Base-by-base conservation (phyloP, 257 asterid genomes). In the Solanum ossicruentum region DNA sequence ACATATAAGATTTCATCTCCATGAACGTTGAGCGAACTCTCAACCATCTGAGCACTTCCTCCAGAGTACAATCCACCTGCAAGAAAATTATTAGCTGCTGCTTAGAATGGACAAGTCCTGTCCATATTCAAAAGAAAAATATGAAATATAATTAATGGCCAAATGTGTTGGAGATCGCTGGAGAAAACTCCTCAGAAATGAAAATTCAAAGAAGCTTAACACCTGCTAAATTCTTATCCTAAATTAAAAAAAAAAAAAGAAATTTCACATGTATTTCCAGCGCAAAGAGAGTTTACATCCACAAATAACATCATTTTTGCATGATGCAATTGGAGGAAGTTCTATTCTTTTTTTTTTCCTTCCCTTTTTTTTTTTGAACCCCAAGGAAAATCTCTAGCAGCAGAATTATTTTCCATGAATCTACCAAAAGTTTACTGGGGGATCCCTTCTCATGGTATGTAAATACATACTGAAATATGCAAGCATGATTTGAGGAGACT, bases 1-100 rank as follows among this genome's bases (percentile, higher is more conserved):
- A 95, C 98, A 86, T 95, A 95, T 72, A 95, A 84, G 86, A 95
- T 95, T 89, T 95, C 98, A 87, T 95, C 97, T 89, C 98, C 98
- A 17, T 95, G 98, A 83, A 95, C 78, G 83, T 92, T 91, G 41
- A 95, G 95, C 23, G 98, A 95, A 82, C 89, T 95, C 89, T 95
- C 98, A 87, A 95, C 87, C 97, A 95, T 95, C 92, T 93, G 98
- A 43, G 98, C 98, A 67, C 97, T 95, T 86, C 98, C 98, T 72
- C 98, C 98, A 79, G 98, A 95, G 86, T 95, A 95, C 72, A 95
- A 58, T 17, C 98, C 97, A 83, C 98, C 98, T 95, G 85, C 83
- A 51, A 77, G 82, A 77, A 77, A 77, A 77, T 52, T 77, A 77
- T 77, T 51, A 75, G 43, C 23, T 13, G 47, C 63, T 5, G 82